Evolutionary conservation across 1,284 basidiomycete species (phyloP), one percentile per base, ranked within the genome.

Genomic region (Austroboletus novae-zelandiae): DNA sequence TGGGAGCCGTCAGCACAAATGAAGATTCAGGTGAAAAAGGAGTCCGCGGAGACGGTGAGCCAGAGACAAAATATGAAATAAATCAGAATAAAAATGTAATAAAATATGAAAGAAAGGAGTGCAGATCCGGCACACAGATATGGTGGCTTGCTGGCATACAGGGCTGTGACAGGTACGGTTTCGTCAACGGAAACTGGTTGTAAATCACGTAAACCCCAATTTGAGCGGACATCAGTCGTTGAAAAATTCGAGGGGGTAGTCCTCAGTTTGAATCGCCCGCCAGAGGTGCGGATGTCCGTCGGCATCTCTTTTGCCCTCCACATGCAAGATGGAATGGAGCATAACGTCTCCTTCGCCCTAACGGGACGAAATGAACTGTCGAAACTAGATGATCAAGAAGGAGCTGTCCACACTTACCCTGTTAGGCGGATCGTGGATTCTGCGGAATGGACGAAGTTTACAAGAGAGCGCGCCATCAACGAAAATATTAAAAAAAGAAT

Each of bases 361-460:
- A 36, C 47, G 48, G 50, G 47, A 54, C 40, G 40, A 53, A 53
- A 43, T 45, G 15, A 35, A 49, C 35, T 42, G 42, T 48, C 57
- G 52, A 53, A 48, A 57, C 23, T 11, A n/a, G 20, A 30, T 15
- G 15, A 39, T 46, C 30, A 51, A 23, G 30, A 35, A 43, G 48
- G 39, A 40, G 43, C 32, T 46, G 31, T 32, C 59, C 74, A 49
- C 35, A 50, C 58, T 59, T 66, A 84, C 86, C 66, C 76, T 75
- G 69, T 86, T 84, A 1, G 84, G 85, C 45, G 87, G 82, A 61
- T 89, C 86, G 59, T 89, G 86, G 56, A 89, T 83, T 54, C 77
- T 79, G 60, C 36, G 49, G 52, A 55, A 60, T 44, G 48, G 41
- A 58, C 30, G 11, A 29, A 46, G 10, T 37, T 34, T 35, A 32